A percentile compares a stretch with the other conserved stretches of the same genome.
These are phyloP conservation scores for Plasmodium gaboni DNA, from an alignment of 169 alveolate species.

Conservation along the genomic window DNA sequence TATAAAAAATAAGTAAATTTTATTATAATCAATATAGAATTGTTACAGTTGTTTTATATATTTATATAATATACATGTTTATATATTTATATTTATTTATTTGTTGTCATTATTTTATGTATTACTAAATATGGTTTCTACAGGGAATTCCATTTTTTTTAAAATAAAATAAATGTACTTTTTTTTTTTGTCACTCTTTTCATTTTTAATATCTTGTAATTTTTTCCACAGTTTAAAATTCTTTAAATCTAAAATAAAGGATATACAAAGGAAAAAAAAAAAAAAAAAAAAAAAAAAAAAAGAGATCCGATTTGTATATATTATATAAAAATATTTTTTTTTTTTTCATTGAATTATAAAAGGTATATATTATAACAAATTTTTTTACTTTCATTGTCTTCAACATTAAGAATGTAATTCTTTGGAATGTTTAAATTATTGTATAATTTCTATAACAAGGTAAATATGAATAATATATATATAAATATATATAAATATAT, in stretches of 20 bases:
- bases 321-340: too few relatives aligned
- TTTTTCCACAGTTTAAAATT: slow-evolving; percentile 67
- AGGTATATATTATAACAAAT: background rate
- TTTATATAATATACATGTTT: background rate
- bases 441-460: slow-evolving; percentile 34
- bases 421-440: slow-evolving; percentile 42
- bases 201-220: slow-evolving; percentile 59
- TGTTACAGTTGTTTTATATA: background rate
- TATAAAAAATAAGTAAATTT: background rate
- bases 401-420: slow-evolving; percentile 39
- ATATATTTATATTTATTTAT: background rate
- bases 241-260: slow-evolving; percentile 25
- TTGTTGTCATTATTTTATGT: background rate
- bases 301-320: background rate
- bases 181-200: slow-evolving; percentile 61
- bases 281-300: background rate
- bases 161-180: slow-evolving; percentile 44
- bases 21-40: background rate
- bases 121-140: slow-evolving; percentile 46
- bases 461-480: background rate
- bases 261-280: background rate
- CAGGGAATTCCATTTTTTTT: slow-evolving; percentile 57
- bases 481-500: background rate
- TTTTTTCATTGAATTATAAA: background rate
- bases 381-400: slow-evolving; percentile 52